These are phyloP conservation scores for Papiliotrema laurentii DNA, from an alignment of 1,284 basidiomycete genomes.

Conservation along the genomic window DNA sequence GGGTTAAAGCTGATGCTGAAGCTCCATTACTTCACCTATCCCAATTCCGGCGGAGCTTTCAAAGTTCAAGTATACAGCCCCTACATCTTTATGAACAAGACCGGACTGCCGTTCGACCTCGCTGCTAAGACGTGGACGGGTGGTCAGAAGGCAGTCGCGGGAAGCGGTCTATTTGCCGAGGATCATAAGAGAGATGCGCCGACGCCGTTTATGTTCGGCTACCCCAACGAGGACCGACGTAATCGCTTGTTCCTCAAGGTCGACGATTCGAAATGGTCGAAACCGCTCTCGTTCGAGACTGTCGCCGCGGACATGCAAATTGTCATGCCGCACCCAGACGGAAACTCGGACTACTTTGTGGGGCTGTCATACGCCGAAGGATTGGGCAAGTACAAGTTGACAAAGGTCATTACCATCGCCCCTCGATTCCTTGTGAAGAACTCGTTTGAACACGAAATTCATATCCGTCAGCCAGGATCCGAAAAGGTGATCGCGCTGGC, in stretches of 20 bases:
- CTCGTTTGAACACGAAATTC: conserved; percentile 63
- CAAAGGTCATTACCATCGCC: conserved; percentile 86
- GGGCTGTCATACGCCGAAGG: conserved; percentile 93
- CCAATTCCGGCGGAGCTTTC: conserved; percentile 94
- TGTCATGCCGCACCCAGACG: conserved; percentile 63
- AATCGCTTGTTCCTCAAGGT: conserved; percentile 77
- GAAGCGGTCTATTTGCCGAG: conserved; percentile 56
- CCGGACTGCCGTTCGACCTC: conserved; percentile 76
- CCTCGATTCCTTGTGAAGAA: conserved; percentile 92
- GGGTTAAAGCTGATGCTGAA: conserved; percentile 76
- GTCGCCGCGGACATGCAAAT: conserved; percentile 85
- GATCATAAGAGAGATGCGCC: conserved; percentile 54
- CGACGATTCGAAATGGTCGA: conserved; percentile 43
- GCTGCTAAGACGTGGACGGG: conserved; percentile 70
- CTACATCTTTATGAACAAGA: conserved; percentile 91
- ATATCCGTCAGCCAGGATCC: conserved; percentile 77
- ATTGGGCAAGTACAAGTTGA: conserved; percentile 91
- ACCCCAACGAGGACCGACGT: conserved; percentile 68
- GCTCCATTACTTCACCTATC: conserved; percentile 82
- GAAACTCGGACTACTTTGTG: conserved; percentile 74
- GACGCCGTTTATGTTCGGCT: conserved; percentile 81
- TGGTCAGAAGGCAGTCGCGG: conserved; percentile 76
- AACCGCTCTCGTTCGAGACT: conserved; percentile 78
- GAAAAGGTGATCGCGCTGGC: conserved; percentile 53
- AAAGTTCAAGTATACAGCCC: conserved; percentile 95